Base-by-base conservation (phyloP, 805 yeast species). In the Dipodascopsis uninucleata region DNA sequence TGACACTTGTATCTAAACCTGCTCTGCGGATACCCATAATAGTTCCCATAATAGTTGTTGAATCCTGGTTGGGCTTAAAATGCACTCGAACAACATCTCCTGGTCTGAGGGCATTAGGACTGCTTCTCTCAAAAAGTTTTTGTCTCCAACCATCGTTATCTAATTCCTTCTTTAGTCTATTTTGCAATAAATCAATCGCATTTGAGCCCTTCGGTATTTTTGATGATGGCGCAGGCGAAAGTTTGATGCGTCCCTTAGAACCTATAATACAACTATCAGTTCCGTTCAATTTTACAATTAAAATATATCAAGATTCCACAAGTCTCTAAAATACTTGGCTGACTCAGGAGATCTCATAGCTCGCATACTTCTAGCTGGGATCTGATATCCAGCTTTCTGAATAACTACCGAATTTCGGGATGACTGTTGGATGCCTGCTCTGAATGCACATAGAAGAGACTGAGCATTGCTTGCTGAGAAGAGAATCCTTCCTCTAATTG, bases 1-100 rank as follows among this genome's bases (percentile, higher is more conserved):
- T 68, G n/a, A 90, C 67, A 49, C 84, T 82, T 14, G 94, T 76
- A 35, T 85, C 87, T 34, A 84, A 67, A 31, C 79, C 81, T 51
- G 78, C 74, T 61, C 89, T 76, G 60, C 82, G 83, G 45, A 88
- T 73, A 42, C 85, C 88, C 43, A 90, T 68, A 1, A 88, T 77
- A 63, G 82, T 82, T 4, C 97, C 98, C 18, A n/a, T n/a, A n/a
- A n/a, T n/a, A n/a, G n/a, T n/a, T 79, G 72, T 34, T 52, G 86
- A 81, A 52, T 77, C 65, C 45, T 77, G 72, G 12, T 67, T 65
- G 56, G 31, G 40, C 58, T 72, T 72, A 61, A 84, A 87, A 25
- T 79, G 77, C 3, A 89, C 82, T 52, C 84, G 77, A 29, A 89
- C 78, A 23, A 86, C 72, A 61, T 89, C 97, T 10, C 95, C 97